Evolutionary conservation across 768 basidiomycete genomes (phyloP).

Genomic region (Serpula lacrymans): DNA sequence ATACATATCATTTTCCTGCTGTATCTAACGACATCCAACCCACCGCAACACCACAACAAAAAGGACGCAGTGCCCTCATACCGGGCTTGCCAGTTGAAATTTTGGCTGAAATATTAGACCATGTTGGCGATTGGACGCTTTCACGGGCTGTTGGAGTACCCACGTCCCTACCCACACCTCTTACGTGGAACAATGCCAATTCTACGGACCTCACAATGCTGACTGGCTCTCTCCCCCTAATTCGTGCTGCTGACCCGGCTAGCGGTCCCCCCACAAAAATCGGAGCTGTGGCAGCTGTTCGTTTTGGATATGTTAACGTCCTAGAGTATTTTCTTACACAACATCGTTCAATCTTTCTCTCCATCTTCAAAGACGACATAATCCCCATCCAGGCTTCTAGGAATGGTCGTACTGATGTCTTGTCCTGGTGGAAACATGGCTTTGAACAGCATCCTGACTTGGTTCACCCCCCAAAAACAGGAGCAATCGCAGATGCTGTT

Average conservation of each 20-base stretch:
- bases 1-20: constrained; percentile 59
- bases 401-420: constrained; percentile 66
- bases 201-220: constrained; percentile 71
- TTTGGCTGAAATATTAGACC: constrained; percentile 72
- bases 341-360: constrained; percentile 61
- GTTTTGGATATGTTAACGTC: constrained; percentile 75
- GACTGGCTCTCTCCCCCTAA: constrained; percentile 52
- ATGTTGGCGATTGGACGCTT: constrained; percentile 83
- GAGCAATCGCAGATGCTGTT: constrained; percentile 64
- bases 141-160: constrained; percentile 72
- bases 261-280: constrained; percentile 62
- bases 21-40: constrained; percentile 27
- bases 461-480: constrained; percentile 50
- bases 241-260: constrained; percentile 57
- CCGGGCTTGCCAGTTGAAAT: constrained; percentile 76
- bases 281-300: constrained; percentile 62
- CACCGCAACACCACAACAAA: constrained; percentile 17
- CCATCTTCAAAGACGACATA: constrained; percentile 60
- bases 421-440: constrained; percentile 80
- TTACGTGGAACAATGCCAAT: constrained; percentile 71
- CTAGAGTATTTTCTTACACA: constrained; percentile 69
- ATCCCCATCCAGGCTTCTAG: constrained; percentile 78
- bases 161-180: constrained; percentile 61
- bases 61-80: constrained; percentile 29
- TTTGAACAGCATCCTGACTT: constrained; percentile 59